A percentile compares a stretch with the other conserved stretches of the same genome.
These are phyloP conservation scores for Penicillium sp. DNA, from an alignment of 2,329 filamentous ascomycete genomes.

Conservation along the genomic window DNA sequence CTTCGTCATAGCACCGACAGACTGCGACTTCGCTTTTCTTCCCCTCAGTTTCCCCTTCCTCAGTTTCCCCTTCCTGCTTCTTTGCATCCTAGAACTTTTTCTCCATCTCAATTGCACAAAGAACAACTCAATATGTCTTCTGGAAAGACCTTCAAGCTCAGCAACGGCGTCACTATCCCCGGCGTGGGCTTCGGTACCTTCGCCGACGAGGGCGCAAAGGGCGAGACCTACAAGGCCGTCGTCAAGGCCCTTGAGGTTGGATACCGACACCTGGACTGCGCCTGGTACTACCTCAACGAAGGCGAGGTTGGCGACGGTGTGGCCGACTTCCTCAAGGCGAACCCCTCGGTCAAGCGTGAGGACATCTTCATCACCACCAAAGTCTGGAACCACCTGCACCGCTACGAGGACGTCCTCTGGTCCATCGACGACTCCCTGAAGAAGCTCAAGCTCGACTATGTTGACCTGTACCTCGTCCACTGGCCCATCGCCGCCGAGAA, in stretches of 20 bases:
- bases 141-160: slow-evolving; percentile 57
- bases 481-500: slow-evolving; percentile 58
- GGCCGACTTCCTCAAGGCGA: slow-evolving; percentile 59
- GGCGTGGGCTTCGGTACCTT: slow-evolving; percentile 70
- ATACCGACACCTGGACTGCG: slow-evolving; percentile 62
- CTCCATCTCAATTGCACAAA: slow-evolving; percentile 6
- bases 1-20: slow-evolving; percentile 6
- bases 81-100: background rate
- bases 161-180: slow-evolving; percentile 65
- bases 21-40: slow-evolving; percentile 4
- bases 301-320: slow-evolving; percentile 58
- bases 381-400: slow-evolving; percentile 59
- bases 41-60: slow-evolving; percentile 1
- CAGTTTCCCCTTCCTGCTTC: background rate
- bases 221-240: slow-evolving; percentile 62
- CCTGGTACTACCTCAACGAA: slow-evolving; percentile 61
- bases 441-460: slow-evolving; percentile 71
- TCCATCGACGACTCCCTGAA: slow-evolving; percentile 65
- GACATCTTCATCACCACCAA: slow-evolving; percentile 60
- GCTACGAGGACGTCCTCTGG: slow-evolving; percentile 52
- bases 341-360: slow-evolving; percentile 52
- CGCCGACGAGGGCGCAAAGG: slow-evolving; percentile 66
- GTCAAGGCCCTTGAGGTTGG: slow-evolving; percentile 56
- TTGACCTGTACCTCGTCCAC: slow-evolving; percentile 70
- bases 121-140: slow-evolving; percentile 57